Conservation (phyloP, 805 yeast genomes). For the Kodamaea fukazawae region DNA sequence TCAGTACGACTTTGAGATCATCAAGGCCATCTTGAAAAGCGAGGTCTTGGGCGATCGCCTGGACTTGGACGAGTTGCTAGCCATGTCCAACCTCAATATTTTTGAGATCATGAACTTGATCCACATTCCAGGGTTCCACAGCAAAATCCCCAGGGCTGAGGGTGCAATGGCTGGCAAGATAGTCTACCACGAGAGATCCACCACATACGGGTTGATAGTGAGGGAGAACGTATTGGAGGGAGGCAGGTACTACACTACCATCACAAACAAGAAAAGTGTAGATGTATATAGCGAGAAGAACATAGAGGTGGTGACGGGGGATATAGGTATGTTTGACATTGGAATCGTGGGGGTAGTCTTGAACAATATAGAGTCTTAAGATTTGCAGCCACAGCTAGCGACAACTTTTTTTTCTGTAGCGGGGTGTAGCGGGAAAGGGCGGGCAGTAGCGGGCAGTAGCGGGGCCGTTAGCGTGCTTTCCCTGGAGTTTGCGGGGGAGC, state of each 20-base stretch:
- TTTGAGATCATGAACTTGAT: conserved; percentile 5
- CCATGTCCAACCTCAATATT: neutral
- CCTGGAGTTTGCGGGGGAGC: no score
- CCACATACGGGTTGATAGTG: neutral
- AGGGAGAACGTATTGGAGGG: neutral
- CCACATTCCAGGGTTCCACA: conserved; percentile 1
- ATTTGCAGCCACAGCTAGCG: no score
- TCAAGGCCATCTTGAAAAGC: conserved; percentile 1
- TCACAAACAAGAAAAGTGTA: neutral
- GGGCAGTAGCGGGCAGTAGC: no score
- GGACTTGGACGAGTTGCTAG: neutral
- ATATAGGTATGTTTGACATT: no score
- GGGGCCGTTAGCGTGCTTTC: no score
- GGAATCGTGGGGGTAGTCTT: no score
- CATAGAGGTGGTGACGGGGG: no score
- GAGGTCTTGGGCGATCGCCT: neutral
- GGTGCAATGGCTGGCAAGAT: neutral
- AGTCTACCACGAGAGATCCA: neutral
- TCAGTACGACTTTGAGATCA: conserved; percentile 5
- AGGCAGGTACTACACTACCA: neutral
- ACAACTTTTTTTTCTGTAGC: no score
- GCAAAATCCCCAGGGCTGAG: no score
- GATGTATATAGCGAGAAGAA: no score
- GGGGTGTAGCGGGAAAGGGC: no score
- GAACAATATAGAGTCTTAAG: no score